Base-by-base conservation (phyloP, 345 rosid genomes). In the Clausena lansium region DNA sequence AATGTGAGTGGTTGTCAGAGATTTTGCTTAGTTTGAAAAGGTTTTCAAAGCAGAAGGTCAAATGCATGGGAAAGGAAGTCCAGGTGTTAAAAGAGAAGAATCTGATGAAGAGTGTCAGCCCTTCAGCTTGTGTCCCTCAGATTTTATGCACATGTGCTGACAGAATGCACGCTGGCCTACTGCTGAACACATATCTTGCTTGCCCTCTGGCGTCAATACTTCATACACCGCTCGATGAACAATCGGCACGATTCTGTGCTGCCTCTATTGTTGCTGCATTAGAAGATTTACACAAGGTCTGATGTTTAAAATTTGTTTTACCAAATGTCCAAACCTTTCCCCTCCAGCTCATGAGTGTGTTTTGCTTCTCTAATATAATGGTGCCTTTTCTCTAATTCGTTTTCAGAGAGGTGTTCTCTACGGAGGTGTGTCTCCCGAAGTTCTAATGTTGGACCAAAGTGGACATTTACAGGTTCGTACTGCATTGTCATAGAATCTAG, bases 371-470 rank as follows among this genome's bases (percentile, higher is more conserved):
- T 66, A 39, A n/a, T 59, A 36, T 58, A 36, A 33, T 70, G 52
- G 47, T 20, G 39, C 24, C 6, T 5, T n/a, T 45, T 80, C 76
- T 36, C 61, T 57, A 65, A 75, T 82, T 74, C 79, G 80, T 83
- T 81, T 85, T 65, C 91, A 95, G 99, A 89, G 85, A 32, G 87
- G 86, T 57, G 75, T 95, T 76, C 91, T 95, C 84, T 93, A 85
- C 85, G 90, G 99, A 92, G 95, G 98, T 39, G 89, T 92, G 72
- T 93, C 98, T 77, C 88, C 94, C 4, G 94, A 93, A 76, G 88
- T 87, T 59, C 82, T 95, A 62, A 92, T 95, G 99, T 81, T 95
- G 93, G 93, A 95, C 77, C 90, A 85, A 79, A 77, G 91, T 25
- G 99, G 99, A 73, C 82, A 82, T 79, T 74, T 95, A 79, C 97